Percentiles rank a stretch among this genome's conserved stretches.
phyloP scores from a whole-genome alignment of 352 stramenopile species.

The Saprolegnia parasitica region DNA sequence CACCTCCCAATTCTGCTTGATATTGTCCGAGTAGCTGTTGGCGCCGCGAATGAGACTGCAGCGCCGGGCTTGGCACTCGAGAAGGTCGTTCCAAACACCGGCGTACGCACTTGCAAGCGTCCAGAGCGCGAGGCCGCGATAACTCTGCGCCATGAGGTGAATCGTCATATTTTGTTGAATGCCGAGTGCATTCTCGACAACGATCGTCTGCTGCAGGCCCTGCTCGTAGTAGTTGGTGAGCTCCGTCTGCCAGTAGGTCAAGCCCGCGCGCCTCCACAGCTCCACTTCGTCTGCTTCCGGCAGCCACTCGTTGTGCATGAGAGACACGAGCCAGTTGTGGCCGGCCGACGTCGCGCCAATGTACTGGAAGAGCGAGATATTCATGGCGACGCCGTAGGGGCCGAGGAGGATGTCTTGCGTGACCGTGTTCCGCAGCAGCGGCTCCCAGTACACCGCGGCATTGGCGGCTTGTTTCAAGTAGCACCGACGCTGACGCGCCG shows the following conservation, averaged over 20 bases:
- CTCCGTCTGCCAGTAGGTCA: conserved; percentile 12
- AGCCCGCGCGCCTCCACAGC: background rate
- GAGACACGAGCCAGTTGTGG: background rate
- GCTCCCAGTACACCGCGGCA: conserved; percentile 21
- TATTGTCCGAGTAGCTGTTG: background rate
- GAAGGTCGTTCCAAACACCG: conserved; percentile 18
- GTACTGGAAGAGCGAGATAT: background rate
- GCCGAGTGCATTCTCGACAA: conserved; percentile 19
- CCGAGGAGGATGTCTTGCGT: background rate
- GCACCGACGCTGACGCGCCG: background rate
- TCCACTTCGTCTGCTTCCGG: background rate
- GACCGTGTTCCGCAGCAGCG: conserved; percentile 5
- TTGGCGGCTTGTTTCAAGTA: background rate
- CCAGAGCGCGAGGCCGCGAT: conserved; percentile 9
- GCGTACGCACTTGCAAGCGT: background rate
- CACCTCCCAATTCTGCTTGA: conserved; percentile 5
- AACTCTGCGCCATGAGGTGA: background rate
- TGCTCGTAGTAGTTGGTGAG: conserved; percentile 8
- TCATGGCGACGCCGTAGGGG: background rate
- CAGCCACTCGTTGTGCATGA: background rate
- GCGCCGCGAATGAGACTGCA: conserved; percentile 22
- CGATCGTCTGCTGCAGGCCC: conserved; percentile 12
- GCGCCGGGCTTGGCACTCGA: background rate
- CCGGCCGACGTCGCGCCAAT: background rate
- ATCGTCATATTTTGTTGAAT: conserved; percentile 8